Conservation (phyloP, 257 asterid species). For the Solanum ossicruentum region DNA sequence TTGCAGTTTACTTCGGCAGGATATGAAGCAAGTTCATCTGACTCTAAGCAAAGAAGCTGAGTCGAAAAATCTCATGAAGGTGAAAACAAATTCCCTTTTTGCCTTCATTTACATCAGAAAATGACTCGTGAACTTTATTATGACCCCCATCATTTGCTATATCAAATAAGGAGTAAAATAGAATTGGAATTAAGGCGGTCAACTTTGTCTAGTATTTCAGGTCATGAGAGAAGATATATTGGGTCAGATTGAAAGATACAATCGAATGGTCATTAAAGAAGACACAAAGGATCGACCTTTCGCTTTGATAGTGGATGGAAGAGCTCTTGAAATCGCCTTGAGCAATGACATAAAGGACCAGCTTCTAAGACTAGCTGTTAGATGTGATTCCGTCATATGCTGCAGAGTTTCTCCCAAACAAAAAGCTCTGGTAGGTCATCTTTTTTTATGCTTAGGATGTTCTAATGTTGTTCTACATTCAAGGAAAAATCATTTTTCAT, state of each 20-base stretch:
- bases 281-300: conserved; percentile 59
- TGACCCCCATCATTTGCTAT: no score
- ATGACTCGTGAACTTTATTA: no score
- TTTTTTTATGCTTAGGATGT: not conserved
- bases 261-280: conserved; percentile 64
- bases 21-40: conserved; percentile 91
- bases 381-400: conserved; percentile 94
- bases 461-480: not conserved
- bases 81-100: not conserved
- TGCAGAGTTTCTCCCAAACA: conserved; percentile 99
- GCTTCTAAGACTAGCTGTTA: conserved; percentile 71
- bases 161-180: not conserved
- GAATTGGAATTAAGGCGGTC: not conserved
- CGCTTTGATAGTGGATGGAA: conserved; percentile 93
- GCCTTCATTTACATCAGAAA: no score
- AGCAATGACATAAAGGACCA: conserved; percentile 66
- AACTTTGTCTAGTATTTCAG: conserved; percentile 19
- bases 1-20: conserved; percentile 97
- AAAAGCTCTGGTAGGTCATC: conserved; percentile 66
- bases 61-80: not conserved
- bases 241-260: conserved; percentile 62
- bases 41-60: conserved; percentile 25
- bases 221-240: conserved; percentile 58
- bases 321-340: conserved; percentile 63
- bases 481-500: not conserved